Conservation (phyloP, 441 rosid species). For the Adansonia rubrostipa region DNA sequence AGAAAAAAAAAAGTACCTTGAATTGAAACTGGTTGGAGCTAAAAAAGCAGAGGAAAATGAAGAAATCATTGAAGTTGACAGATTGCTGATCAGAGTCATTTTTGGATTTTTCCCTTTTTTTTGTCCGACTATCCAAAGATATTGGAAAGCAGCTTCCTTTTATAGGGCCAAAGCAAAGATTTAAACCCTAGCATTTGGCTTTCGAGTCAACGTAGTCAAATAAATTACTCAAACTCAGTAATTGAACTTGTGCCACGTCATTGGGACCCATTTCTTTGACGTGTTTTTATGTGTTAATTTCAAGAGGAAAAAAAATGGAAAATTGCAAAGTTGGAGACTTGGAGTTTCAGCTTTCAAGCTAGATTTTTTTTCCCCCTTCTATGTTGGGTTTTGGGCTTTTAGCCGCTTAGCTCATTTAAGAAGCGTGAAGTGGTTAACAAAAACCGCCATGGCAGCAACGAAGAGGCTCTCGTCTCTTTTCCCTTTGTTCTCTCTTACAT, state of each 20-base stretch:
- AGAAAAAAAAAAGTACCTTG: constrained; percentile 43
- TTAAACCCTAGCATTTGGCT: not conserved
- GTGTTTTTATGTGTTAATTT: no score
- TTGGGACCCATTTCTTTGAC: not conserved
- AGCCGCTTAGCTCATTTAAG: not conserved
- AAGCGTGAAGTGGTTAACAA: not conserved
- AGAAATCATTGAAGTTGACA: constrained; percentile 54
- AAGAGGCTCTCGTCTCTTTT: constrained; percentile 63
- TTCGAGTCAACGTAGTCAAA: not conserved
- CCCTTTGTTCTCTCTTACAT: constrained; percentile 67
- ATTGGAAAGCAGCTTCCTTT: not conserved
- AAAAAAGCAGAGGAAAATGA: constrained; percentile 69
- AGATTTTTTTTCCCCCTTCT: not conserved
- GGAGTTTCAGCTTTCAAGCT: not conserved
- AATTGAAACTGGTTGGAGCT: constrained; percentile 43
- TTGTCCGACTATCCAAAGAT: not conserved
- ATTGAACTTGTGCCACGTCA: not conserved
- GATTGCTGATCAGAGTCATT: constrained; percentile 50
- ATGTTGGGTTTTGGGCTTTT: not conserved
- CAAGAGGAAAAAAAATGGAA: no score
- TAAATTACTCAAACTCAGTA: not conserved
- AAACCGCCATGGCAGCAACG: constrained; percentile 37
- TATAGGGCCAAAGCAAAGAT: no score
- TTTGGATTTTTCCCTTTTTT: not conserved
- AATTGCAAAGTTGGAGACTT: no score